phyloP scores from a whole-genome alignment of 257 asterid genomes.

The Penstemon eatonii region DNA sequence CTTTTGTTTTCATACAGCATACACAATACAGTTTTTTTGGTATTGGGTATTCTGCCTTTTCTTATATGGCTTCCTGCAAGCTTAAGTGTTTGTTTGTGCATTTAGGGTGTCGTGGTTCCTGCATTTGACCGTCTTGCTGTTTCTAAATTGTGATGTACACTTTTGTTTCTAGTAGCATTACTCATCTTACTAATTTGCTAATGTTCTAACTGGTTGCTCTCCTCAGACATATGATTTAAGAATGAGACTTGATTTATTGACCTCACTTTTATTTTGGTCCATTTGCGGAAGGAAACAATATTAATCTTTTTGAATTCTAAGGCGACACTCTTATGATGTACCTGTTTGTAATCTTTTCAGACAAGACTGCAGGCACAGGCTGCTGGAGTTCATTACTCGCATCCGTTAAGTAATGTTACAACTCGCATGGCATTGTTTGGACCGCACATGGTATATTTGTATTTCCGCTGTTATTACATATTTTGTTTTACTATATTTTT shows the following conservation, averaged over 20 bases:
- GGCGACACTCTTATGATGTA: constrained; percentile 7
- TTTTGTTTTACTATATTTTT: constrained; percentile 1
- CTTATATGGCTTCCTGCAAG: constrained; percentile 15
- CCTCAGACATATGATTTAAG: too few relatives aligned
- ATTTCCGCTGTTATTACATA: constrained; percentile 7
- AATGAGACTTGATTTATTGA: too few relatives aligned
- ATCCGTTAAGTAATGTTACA: constrained; percentile 81
- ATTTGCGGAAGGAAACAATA: constrained; percentile 4
- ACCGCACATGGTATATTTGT: constrained; percentile 48
- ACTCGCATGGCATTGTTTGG: constrained; percentile 93
- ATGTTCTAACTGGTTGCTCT: too few relatives aligned
- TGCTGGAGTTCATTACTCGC: constrained; percentile 81
- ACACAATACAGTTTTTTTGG: background rate
- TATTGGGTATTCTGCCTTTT: constrained; percentile 10
- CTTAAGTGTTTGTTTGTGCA: background rate
- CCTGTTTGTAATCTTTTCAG: constrained; percentile 37
- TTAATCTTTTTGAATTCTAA: background rate
- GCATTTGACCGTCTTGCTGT: background rate
- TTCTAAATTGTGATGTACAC: background rate
- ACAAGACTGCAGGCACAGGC: constrained; percentile 98
- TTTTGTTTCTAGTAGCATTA: too few relatives aligned
- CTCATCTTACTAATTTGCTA: too few relatives aligned
- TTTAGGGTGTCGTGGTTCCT: too few relatives aligned
- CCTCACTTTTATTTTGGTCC: too few relatives aligned
- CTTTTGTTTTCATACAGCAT: background rate